Conservation (phyloP, 108 stramenopile species). For the Skeletonema marinoi region DNA sequence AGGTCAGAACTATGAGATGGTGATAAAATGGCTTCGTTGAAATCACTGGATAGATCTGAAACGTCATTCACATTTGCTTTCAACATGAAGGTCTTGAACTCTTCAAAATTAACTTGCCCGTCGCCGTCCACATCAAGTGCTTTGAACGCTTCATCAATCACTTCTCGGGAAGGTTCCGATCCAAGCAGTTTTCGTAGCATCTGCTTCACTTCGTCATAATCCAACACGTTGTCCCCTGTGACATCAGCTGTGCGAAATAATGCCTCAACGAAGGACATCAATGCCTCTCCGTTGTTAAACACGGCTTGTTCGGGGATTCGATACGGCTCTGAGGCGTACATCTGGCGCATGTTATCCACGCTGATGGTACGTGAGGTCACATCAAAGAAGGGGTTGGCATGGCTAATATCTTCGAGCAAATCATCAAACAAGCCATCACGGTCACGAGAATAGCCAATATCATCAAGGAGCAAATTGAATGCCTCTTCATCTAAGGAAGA, state of each 20-base stretch:
- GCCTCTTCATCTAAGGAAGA: background rate
- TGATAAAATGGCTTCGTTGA: background rate
- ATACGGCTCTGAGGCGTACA: background rate
- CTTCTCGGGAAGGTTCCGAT: constrained; percentile 23
- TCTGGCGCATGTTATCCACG: background rate
- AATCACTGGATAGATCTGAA: background rate
- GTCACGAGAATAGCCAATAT: background rate
- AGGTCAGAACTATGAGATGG: background rate
- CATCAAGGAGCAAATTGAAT: constrained; percentile 4
- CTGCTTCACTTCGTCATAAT: background rate
- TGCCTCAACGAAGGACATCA: background rate
- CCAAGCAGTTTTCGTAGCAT: constrained; percentile 4
- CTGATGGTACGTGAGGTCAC: background rate
- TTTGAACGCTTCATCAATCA: constrained; percentile 22
- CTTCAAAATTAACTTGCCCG: constrained; percentile 35
- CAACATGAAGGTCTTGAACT: constrained; percentile 24
- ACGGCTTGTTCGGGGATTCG: background rate
- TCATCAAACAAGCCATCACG: background rate
- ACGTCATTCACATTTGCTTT: constrained; percentile 1
- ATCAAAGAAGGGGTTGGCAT: background rate
- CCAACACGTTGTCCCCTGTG: background rate
- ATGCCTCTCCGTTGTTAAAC: background rate
- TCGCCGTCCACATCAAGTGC: constrained; percentile 37
- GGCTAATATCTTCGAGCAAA: background rate
- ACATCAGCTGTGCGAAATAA: background rate